Evolutionary conservation across 257 asterid genomes (phyloP), one percentile per base, ranked within the genome.

Genomic region (Nicotiana tabacum): DNA sequence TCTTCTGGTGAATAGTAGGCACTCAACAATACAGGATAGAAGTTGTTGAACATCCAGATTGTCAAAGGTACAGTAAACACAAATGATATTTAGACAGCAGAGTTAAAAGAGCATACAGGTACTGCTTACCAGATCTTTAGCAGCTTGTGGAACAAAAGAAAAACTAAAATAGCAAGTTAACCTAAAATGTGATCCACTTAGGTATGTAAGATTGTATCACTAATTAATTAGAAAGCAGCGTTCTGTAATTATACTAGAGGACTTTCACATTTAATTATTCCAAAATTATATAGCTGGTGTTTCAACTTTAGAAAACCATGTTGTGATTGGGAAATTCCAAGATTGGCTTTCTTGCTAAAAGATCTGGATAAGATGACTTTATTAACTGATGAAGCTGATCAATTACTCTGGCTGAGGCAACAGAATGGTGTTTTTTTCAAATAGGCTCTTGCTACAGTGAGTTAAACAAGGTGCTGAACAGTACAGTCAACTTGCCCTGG

Each of bases 21-120:
- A 74, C 46, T 48, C 62, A 74, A 48, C 62, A 51, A 51, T 56
- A 27, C 80, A 74, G 18, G 80, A 27, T 48, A 74, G 80, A 74
- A 74, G 80, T 18, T 2, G 11, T 27, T 48, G 43, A 24, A 74
- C 53, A 51, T 74, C 43, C 43, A 74, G 61, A 27, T 15, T 13
- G 53, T 74, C 15, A 51, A 74, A 48, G 13, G 1, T 72, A 72
- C n/a, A 72, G 56, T 72, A 46, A 72, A 72, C 37, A 46, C 32
- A 5, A 46, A 11, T 46, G 37, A 46, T 72, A 72, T 46, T 72
- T 72, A 72, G 37, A 72, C 60, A 72, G 58, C 37, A 46, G 37
- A 43, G 12, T 72, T 72, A 39, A 46, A 69, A 46, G 60, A 46
- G 21, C 60, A 46, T 24, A 24, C 78, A 24, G 37, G 39, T 32